Percentiles rank a stretch among this genome's conserved stretches.
These are phyloP conservation scores for Heterococcus sp. DNA, from an alignment of 108 stramenopile genomes.

Conservation along the genomic window DNA sequence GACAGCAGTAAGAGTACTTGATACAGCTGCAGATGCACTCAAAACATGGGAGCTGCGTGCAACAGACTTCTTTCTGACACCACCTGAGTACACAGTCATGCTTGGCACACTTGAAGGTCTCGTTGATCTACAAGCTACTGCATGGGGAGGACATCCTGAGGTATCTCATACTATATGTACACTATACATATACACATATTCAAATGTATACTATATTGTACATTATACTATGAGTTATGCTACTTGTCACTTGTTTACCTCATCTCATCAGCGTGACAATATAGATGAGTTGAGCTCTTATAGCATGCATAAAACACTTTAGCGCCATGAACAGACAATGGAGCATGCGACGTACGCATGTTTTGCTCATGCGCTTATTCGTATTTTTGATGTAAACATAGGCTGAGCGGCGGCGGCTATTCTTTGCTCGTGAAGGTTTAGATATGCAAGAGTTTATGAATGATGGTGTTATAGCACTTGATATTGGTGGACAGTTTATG, in stretches of 20 bases:
- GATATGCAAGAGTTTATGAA: neutral
- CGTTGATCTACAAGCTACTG: constrained; percentile 2
- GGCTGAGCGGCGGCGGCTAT: constrained; percentile 31
- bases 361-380: too few species aligned
- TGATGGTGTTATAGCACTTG: constrained; percentile 10
- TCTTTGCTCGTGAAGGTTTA: constrained; percentile 8
- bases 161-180: too few species aligned
- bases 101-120: constrained; percentile 7
- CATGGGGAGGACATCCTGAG: constrained; percentile 35
- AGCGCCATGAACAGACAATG: neutral
- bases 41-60: neutral
- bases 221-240: too few species aligned
- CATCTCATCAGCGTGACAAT: too few species aligned
- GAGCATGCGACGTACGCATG: too few species aligned
- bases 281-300: neutral
- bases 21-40: constrained; percentile 21
- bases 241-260: too few species aligned
- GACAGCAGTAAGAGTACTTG: constrained; percentile 11
- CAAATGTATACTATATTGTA: too few species aligned
- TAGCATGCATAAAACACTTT: neutral
- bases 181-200: too few species aligned
- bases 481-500: constrained; percentile 39
- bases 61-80: constrained; percentile 20
- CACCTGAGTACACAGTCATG: constrained; percentile 27
- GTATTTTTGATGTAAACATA: neutral